These are phyloP conservation scores for Chrysophaeum taylorii DNA, from an alignment of 352 stramenopile genomes.

Conservation along the genomic window DNA sequence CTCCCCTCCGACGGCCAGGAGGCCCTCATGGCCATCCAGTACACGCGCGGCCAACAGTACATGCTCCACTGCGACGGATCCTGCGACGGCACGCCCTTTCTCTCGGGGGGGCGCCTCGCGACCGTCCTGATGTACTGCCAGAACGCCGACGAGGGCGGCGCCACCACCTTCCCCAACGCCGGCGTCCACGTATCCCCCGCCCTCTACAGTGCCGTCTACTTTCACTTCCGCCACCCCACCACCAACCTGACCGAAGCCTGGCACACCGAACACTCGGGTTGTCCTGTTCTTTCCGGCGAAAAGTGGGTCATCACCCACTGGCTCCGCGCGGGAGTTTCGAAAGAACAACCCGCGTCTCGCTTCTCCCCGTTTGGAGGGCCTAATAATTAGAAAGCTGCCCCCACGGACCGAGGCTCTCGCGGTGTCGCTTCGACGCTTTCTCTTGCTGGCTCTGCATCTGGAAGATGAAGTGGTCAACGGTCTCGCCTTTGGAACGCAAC, in stretches of 20 bases:
- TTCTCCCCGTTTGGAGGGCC: slow-evolving; percentile 16
- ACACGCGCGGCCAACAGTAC: slow-evolving; percentile 40
- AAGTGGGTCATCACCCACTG: slow-evolving; percentile 58
- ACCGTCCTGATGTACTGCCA: slow-evolving; percentile 56
- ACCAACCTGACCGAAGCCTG: slow-evolving; percentile 25
- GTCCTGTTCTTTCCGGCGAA: slow-evolving; percentile 42
- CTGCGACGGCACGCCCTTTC: slow-evolving; percentile 33
- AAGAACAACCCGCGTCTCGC: slow-evolving; percentile 40
- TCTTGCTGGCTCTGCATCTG: too few species aligned
- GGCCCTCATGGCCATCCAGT: slow-evolving; percentile 54
- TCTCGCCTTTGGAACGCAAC: too few species aligned
- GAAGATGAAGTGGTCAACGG: too few species aligned
- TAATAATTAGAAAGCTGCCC: too few species aligned
- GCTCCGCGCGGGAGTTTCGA: slow-evolving; percentile 44
- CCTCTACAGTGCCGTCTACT: slow-evolving; percentile 40
- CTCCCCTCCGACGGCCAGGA: slow-evolving; percentile 40
- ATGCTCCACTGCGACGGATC: slow-evolving; percentile 11
- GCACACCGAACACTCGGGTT: slow-evolving; percentile 47
- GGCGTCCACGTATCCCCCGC: slow-evolving; percentile 44
- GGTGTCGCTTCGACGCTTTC: too few species aligned
- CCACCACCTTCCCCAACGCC: slow-evolving; percentile 50
- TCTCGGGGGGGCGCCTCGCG: slow-evolving; percentile 36
- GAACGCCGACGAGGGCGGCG: slow-evolving; percentile 36
- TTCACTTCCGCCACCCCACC: slow-evolving; percentile 44
- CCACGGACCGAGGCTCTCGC: too few species aligned